Evolutionary conservation across 2,329 filamentous ascomycete genomes (phyloP).

Genomic region (Apiospora saccharicola): DNA sequence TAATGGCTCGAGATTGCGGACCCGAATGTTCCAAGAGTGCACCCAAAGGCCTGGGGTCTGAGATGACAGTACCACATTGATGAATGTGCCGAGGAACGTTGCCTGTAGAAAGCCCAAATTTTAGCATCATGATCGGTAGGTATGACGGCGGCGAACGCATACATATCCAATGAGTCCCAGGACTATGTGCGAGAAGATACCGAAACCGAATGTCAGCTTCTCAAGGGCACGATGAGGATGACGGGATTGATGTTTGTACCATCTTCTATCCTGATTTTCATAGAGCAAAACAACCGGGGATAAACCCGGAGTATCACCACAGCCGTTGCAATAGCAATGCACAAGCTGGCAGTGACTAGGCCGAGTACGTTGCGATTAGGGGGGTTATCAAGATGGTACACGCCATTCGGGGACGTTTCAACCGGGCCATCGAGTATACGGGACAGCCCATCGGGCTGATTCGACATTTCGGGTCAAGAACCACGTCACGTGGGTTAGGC

Average conservation of each 20-base stretch:
- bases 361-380: not conserved
- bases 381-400: not conserved
- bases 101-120: not conserved
- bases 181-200: not conserved
- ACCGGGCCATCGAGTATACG: not conserved
- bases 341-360: not conserved
- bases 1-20: not conserved
- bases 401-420: not conserved
- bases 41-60: constrained; percentile 20
- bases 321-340: not conserved
- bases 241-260: not conserved
- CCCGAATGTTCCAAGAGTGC: constrained; percentile 13
- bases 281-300: not conserved
- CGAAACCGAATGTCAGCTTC: not conserved
- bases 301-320: not conserved
- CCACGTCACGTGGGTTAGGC: not conserved
- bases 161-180: not conserved
- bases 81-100: not conserved
- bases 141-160: not conserved
- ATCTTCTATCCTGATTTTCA: not conserved
- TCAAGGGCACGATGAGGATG: not conserved
- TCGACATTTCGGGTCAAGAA: not conserved
- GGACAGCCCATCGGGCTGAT: not conserved
- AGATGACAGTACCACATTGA: not conserved
- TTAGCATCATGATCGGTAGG: not conserved